phyloP scores from a whole-genome alignment of 1,284 basidiomycete genomes.

The Irpex rosettiformis region DNA sequence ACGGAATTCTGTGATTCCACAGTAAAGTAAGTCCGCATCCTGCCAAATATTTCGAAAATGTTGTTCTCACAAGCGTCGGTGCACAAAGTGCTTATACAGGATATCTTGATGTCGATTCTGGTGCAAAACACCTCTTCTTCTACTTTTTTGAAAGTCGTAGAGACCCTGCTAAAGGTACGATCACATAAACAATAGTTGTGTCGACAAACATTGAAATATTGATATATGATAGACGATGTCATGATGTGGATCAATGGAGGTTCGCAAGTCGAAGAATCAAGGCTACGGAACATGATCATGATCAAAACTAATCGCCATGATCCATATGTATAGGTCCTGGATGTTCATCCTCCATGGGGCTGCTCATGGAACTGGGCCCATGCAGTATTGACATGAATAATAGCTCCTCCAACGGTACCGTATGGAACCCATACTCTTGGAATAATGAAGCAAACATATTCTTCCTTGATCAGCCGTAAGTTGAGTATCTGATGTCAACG shows the following conservation, averaged over 20 bases:
- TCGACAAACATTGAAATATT: neutral
- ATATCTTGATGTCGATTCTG: conserved; percentile 57
- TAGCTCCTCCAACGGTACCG: conserved; percentile 43
- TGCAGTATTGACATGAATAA: conserved; percentile 52
- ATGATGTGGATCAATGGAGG: conserved; percentile 75
- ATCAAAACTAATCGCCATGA: too few species aligned
- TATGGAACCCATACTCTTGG: conserved; percentile 65
- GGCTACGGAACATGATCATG: neutral
- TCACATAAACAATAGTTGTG: neutral
- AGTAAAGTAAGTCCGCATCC: conserved; percentile 52
- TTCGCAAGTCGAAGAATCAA: conserved; percentile 16
- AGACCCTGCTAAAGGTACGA: conserved; percentile 49
- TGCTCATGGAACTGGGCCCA: conserved; percentile 54
- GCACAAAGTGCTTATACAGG: conserved; percentile 52
- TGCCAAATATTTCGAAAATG: neutral
- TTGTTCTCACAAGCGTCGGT: neutral
- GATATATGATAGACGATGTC: conserved; percentile 48
- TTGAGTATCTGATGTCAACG: conserved; percentile 3
- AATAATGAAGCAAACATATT: conserved; percentile 66
- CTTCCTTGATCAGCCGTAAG: conserved; percentile 66
- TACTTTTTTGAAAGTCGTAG: conserved; percentile 81
- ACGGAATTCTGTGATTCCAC: conserved; percentile 60
- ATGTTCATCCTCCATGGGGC: conserved; percentile 59
- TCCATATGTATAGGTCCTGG: conserved; percentile 46
- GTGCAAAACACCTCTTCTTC: conserved; percentile 73